Evolutionary conservation across 805 yeast genomes (phyloP).

Genomic region (Yarrowia sp.): DNA sequence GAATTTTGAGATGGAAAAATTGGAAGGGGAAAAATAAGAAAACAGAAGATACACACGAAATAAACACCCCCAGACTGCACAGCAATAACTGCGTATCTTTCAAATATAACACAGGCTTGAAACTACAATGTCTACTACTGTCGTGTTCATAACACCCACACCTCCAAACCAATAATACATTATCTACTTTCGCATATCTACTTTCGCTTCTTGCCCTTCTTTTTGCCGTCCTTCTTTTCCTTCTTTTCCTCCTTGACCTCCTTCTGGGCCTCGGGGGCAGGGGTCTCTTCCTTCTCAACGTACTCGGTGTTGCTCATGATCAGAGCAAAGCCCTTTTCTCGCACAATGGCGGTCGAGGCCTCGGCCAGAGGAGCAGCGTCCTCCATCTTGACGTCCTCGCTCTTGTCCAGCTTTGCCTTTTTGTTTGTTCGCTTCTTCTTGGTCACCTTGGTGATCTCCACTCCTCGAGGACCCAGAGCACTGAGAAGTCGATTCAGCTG

Average conservation of each 20-base stretch:
- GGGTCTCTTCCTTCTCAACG: slow-evolving; percentile 21
- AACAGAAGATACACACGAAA: too few species aligned
- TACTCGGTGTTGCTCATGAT: slow-evolving; percentile 27
- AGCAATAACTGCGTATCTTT: too few species aligned
- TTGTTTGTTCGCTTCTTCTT: slow-evolving; percentile 1
- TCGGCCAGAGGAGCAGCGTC: neutral
- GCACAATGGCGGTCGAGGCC: neutral
- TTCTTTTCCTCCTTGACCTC: slow-evolving; percentile 10
- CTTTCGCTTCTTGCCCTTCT: slow-evolving; percentile 25
- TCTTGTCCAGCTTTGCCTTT: slow-evolving; percentile 4
- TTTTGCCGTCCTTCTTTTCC: slow-evolving; percentile 18
- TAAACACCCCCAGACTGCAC: too few species aligned
- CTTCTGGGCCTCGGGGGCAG: slow-evolving; percentile 1
- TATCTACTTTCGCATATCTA: neutral
- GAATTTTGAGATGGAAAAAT: neutral
- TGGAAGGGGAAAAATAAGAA: too few species aligned
- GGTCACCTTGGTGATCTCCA: slow-evolving; percentile 29
- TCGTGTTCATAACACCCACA: neutral
- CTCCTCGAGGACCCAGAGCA: slow-evolving; percentile 55
- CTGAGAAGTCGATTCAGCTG: slow-evolving; percentile 72
- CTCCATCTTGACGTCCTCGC: slow-evolving; percentile 10
- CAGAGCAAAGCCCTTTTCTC: slow-evolving; percentile 23
- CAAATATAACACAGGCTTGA: too few species aligned
- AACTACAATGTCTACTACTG: neutral
- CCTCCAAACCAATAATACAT: neutral